A percentile compares a stretch with the other conserved stretches of the same genome.
Conservation (phyloP, 2,329 filamentous ascomycete species). For the Bipolaris victoriae region DNA sequence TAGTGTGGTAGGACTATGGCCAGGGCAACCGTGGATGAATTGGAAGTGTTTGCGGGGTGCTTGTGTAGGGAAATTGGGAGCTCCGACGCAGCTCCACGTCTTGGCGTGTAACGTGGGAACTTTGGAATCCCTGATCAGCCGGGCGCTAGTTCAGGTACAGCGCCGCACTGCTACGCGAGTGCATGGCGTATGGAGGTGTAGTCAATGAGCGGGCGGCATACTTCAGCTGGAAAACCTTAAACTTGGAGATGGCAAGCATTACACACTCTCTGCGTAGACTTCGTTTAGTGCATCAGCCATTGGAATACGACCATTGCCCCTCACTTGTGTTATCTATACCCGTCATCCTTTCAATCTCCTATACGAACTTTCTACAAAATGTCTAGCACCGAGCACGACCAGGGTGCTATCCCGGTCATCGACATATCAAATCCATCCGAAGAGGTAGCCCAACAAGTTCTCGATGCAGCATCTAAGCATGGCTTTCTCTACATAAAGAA, state of each 20-base stretch:
- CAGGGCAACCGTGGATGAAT: conserved; percentile 2
- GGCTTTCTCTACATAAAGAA: conserved; percentile 92
- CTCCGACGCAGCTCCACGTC: conserved; percentile 18
- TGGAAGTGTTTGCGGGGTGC: conserved; percentile 12
- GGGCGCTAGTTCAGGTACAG: conserved; percentile 24
- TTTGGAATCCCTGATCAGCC: conserved; percentile 17
- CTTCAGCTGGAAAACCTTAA: not conserved
- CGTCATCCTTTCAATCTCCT: not conserved
- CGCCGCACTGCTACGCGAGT: not conserved
- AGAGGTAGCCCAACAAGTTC: conserved; percentile 70
- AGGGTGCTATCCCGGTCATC: conserved; percentile 72
- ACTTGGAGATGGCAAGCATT: not conserved
- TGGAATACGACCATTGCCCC: conserved; percentile 8
- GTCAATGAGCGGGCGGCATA: not conserved
- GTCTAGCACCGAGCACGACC: conserved; percentile 15
- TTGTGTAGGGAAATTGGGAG: conserved; percentile 21
- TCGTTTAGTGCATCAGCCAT: not conserved
- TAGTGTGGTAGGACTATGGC: not conserved
- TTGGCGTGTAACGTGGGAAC: conserved; percentile 9
- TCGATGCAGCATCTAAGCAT: conserved; percentile 79
- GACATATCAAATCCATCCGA: conserved; percentile 70
- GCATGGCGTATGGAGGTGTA: not conserved
- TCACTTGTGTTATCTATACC: conserved; percentile 1
- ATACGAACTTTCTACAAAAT: conserved; percentile 14
- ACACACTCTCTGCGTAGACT: not conserved